phyloP scores from a whole-genome alignment of 73 alveolate species.

The Effrenium voratum region DNA sequence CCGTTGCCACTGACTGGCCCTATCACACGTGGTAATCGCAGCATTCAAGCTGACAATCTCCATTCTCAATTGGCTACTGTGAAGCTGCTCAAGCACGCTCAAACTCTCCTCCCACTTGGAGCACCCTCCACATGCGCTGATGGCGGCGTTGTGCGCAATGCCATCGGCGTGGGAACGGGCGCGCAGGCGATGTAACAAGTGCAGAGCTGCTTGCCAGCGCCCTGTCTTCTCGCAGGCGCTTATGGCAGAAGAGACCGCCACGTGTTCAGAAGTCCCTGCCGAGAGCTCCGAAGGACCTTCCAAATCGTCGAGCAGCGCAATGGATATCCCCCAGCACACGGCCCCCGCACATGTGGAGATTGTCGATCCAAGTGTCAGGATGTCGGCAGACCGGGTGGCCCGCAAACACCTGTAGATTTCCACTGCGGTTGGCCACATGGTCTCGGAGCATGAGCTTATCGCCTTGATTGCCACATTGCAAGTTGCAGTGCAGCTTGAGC shows the following conservation, averaged over 20 bases:
- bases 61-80: background rate
- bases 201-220: background rate
- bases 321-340: background rate
- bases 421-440: no score
- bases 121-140: constrained; percentile 9
- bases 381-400: no score
- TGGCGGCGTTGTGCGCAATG: background rate
- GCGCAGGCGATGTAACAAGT: background rate
- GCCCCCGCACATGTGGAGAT: background rate
- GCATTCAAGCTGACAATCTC: background rate
- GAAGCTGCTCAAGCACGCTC: background rate
- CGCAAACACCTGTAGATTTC: no score
- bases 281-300: no score
- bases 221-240: background rate
- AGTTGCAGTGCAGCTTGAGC: background rate
- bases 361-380: background rate
- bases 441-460: background rate
- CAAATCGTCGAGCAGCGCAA: background rate
- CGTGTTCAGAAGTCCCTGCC: background rate
- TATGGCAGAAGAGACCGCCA: background rate
- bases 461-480: constrained; percentile 5
- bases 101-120: constrained; percentile 4
- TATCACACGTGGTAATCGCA: background rate
- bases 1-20: background rate
- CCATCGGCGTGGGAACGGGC: background rate